Base-by-base conservation (phyloP, 140 eudicot species). In the Senecio squalidus region DNA sequence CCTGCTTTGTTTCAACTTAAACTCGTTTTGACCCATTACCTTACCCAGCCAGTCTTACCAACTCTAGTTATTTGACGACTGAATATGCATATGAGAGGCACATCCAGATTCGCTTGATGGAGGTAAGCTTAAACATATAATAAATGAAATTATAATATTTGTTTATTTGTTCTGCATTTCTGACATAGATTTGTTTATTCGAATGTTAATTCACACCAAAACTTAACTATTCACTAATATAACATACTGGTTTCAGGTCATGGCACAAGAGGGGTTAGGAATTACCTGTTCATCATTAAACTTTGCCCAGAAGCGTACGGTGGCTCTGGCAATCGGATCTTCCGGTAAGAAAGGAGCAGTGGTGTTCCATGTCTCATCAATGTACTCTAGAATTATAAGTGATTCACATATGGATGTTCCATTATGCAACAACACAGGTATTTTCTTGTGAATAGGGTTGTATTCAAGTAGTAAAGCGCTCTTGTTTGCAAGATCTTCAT, bases 271-370 rank as follows among this genome's bases (percentile, higher is more conserved):
- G 9, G 25, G 16, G 24, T 50, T 3, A 22, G 18, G 10, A 4
- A 21, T 22, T 76, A 83, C 86, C 91, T 56, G 77, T 4, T 79
- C 76, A 0, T 64, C 76, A 8, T 51, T 58, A 56, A 80, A 80
- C 64, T 71, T 77, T 14, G 93, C 87, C 82, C 80, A 84, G 31
- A 80, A 80, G 24, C 93, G 84, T 31, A 76, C 82, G 20, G 29
- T 64, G 73, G 93, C 93, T 80, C 66, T 74, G 34, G 59, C 80
- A 30, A 67, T 73, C 3, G 82, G 78, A 70, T 84, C 84, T 28
- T 71, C 55, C 0, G 87, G 87, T 51, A 84, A 51, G 11, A 84
- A 66, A 25, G 66, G 82, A 59, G 55, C 16, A 36, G 69, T 69
- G 10, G 22, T 29, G 41, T 71, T 80, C 87, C 93, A 84, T 51